Conservation (phyloP, 768 basidiomycete genomes). For the Trametes meyenii region DNA sequence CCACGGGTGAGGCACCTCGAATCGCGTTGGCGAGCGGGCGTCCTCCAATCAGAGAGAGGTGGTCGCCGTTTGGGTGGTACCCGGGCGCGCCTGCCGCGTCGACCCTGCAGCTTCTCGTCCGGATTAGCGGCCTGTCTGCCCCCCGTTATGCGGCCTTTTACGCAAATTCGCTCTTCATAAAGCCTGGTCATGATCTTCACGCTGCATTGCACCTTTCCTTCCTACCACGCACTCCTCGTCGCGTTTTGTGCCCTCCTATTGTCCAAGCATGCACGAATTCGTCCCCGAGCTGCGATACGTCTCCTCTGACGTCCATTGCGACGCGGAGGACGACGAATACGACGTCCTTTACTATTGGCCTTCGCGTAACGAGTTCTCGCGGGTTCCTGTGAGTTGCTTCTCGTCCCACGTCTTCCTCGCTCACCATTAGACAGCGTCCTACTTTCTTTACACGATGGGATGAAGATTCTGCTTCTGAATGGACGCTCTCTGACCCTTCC, state of each 20-base stretch:
- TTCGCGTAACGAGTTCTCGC: background rate
- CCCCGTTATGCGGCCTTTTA: conserved; percentile 8
- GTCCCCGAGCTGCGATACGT: background rate
- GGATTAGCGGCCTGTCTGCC: conserved; percentile 5
- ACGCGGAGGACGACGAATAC: conserved; percentile 11
- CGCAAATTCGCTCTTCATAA: conserved; percentile 10
- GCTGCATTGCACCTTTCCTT: conserved; percentile 2
- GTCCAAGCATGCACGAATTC: conserved; percentile 6
- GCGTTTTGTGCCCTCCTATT: background rate
- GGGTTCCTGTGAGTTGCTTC: background rate
- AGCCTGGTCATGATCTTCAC: conserved; percentile 7
- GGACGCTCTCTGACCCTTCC: background rate
- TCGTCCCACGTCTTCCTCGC: background rate
- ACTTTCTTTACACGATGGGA: background rate
- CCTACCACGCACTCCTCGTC: background rate
- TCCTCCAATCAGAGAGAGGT: conserved; percentile 6
- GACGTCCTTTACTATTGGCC: conserved; percentile 13
- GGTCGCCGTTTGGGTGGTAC: conserved; percentile 17
- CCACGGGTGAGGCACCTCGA: conserved; percentile 6
- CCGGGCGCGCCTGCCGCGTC: conserved; percentile 11
- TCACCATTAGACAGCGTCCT: background rate
- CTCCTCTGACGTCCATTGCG: background rate
- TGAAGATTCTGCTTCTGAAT: conserved; percentile 1
- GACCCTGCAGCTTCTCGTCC: conserved; percentile 13
- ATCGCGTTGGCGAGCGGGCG: conserved; percentile 3